Conservation (phyloP, 176 grass and related monocot genomes). For the Raddia distichophylla region DNA sequence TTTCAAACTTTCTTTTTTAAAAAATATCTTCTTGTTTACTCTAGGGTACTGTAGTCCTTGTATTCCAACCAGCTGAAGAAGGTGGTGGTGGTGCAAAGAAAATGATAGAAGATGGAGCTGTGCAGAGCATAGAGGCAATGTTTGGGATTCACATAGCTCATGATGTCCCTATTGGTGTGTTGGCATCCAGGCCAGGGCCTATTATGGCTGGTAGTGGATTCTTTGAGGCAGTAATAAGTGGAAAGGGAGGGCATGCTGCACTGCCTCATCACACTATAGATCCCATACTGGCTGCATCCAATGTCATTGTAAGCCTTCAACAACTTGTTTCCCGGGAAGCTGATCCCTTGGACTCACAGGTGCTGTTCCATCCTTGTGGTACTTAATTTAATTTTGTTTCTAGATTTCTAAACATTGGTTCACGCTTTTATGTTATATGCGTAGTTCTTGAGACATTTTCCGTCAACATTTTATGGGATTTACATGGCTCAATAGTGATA, state of each 20-base stretch:
- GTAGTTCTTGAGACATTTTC: conserved; percentile 13
- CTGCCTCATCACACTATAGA: conserved; percentile 96
- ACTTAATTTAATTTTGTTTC: conserved; percentile 29
- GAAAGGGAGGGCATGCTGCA: conserved; percentile 93
- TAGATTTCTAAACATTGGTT: background rate
- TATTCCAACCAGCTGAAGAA: conserved; percentile 98
- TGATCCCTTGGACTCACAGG: conserved; percentile 96
- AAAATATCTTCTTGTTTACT: conserved; percentile 25
- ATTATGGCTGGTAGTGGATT: conserved; percentile 89
- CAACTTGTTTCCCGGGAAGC: conserved; percentile 96
- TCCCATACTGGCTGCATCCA: conserved; percentile 94
- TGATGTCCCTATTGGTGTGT: conserved; percentile 53
- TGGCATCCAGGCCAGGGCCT: conserved; percentile 73
- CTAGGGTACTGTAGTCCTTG: conserved; percentile 75
- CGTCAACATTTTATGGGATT: background rate
- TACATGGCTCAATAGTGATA: background rate
- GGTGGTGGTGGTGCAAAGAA: conserved; percentile 80
- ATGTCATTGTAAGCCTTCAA: conserved; percentile 94
- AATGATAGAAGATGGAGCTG: conserved; percentile 83
- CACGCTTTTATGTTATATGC: conserved; percentile 5
- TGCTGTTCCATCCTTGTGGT: conserved; percentile 38
- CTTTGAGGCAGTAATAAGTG: conserved; percentile 89
- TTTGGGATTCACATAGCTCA: conserved; percentile 77
- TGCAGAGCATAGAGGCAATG: conserved; percentile 82
- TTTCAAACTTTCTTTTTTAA: conserved; percentile 2